These are phyloP conservation scores for Arxiozyma slooffiae DNA, from an alignment of 1,139 yeast genomes.

Conservation along the genomic window DNA sequence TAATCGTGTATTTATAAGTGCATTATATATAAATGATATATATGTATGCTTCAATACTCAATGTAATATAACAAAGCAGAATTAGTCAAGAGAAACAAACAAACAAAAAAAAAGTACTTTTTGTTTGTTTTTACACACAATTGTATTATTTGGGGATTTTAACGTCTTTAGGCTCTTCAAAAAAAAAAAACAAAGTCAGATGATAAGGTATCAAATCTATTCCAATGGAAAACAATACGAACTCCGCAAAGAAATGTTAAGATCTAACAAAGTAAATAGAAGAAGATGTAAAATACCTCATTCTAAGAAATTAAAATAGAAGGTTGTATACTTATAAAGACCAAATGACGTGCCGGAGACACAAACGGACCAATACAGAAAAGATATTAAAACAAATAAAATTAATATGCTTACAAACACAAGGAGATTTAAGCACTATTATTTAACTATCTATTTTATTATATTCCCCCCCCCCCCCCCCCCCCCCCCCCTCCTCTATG, in stretches of 20 bases:
- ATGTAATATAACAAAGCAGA: neutral
- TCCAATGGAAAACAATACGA: conserved; percentile 51
- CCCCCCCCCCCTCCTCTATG: too few species aligned
- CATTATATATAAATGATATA: neutral
- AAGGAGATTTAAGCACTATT: conserved; percentile 6
- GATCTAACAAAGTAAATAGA: conserved; percentile 54
- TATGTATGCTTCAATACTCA: neutral
- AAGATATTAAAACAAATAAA: conserved; percentile 49
- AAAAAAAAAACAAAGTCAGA: conserved; percentile 74
- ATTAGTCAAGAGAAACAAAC: neutral
- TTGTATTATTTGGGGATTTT: conserved; percentile 18
- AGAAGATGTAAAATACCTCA: conserved; percentile 68
- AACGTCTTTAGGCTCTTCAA: conserved; percentile 35
- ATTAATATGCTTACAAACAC: conserved; percentile 50
- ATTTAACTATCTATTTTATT: too few species aligned
- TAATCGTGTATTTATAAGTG: neutral
- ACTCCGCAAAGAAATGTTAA: conserved; percentile 46
- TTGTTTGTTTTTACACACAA: conserved; percentile 7
- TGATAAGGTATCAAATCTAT: conserved; percentile 51
- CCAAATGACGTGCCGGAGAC: conserved; percentile 15
- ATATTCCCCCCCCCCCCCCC: too few species aligned
- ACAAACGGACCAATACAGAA: conserved; percentile 41
- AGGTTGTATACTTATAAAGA: conserved; percentile 68
- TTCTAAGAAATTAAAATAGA: conserved; percentile 69
- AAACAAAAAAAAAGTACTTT: neutral